Evolutionary conservation across 2,329 filamentous ascomycete genomes (phyloP), one percentile per base, ranked within the genome.

Genomic region (Epichloe aotearoae): DNA sequence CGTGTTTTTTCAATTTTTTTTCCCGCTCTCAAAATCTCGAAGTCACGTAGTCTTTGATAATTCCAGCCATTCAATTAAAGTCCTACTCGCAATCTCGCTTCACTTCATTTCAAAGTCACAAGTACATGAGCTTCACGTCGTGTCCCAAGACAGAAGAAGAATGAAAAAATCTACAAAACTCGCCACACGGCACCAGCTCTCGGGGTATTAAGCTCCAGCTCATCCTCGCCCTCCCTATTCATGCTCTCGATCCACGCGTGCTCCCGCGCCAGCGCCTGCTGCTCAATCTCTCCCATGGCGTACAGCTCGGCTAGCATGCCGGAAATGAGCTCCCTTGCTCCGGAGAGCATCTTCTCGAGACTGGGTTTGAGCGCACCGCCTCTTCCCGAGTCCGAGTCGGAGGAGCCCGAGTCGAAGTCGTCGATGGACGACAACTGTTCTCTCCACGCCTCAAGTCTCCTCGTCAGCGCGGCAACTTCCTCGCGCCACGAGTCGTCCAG

Each of bases 231-330:
- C 20, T 67, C 66, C 46, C 69, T 61, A 57, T 75, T 80, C 67
- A 77, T 73, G 52, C 59, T 66, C 62, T 70, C 70, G 42, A 85
- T 76, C 77, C 82, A 84, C 41, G 68, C 69, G 51, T 72, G 71
- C 63, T 86, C 82, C 43, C 73, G 69, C 45, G 64, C 66, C 49
- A 79, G 63, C 4, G 78, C 75, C 57, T 80, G 78, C 45, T 66
- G 67, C 64, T 83, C 79, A 51, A 86, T 76, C 58, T 74, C 71
- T 50, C 51, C 72, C 82, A 86, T 85, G 53, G 74, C 53, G n/a
- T 64, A 63, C 54, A 86, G 65, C 67, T 85, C 82, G n/a, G 67
- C 69, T 43, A 82, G 63, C 80, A 84, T 84, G 37, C 73, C 77
- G 46, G 67, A 60, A 12, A 83, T 71, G 43, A 85, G 62, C 15